Base-by-base conservation (phyloP, 192 early-diverging fungal species). In the Backusella morwellensis region DNA sequence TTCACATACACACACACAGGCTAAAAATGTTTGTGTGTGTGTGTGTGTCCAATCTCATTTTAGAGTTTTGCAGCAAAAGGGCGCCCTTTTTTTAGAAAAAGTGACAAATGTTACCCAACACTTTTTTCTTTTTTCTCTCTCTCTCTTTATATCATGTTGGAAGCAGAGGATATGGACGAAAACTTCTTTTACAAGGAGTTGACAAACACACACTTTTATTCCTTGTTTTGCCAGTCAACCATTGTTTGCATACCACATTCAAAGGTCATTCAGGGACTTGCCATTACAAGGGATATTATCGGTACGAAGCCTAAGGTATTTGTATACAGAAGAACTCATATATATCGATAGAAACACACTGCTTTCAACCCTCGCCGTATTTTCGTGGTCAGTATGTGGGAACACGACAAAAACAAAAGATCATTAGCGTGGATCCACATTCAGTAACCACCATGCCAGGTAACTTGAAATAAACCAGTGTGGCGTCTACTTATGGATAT, bases 341-440 rank as follows among this genome's bases (percentile, higher is more conserved):
- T 3, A 11, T 52, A 12, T 32, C 38, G 12, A 40, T 11, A 89
- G 88, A 89, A 19, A 80, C 86, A 5, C 88, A 89, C 74, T 84
- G 84, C 36, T 84, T 85, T 75, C 85, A 74, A 6, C 80, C 83
- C 0, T 89, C 88, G 9, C 88, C 88, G n/a, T 89, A 89, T 74
- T 89, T 74, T 68, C 83, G 75, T 52, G 88, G 85, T 34, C 86
- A 89, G 74, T 89, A 80, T 68, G 80, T 81, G 40, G 82, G 83
- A 14, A 66, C 84, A 1, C 75, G 75, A 77, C 81, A 83, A 21
- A 89, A 87, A 73, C 80, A 83, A 19, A 89, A 87, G 35, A 83
- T 86, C 6, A 81, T 88, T 29, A 72, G 79, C 35, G 82, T 88
- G 54, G 87, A 88, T 44, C 73, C 79, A 67, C 80, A 81, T 40